phyloP scores from a whole-genome alignment of 495 filamentous ascomycete genomes.

The Cryomyces minteri region DNA sequence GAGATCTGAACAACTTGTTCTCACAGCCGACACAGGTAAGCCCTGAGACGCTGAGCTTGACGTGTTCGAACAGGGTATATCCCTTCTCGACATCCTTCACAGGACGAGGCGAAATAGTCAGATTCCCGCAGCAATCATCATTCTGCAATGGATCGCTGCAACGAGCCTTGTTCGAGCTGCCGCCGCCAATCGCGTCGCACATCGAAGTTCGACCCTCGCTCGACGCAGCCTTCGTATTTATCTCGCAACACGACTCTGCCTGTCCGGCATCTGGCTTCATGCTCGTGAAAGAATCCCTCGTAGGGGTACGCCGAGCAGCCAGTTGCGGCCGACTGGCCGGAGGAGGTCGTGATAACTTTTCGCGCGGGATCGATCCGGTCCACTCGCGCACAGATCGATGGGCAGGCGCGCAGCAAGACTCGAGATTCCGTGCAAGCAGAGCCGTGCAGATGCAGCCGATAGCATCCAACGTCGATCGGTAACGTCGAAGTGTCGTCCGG shows the following conservation, averaged over 20 bases:
- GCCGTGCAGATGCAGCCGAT: background rate
- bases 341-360: background rate
- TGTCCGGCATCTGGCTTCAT: background rate
- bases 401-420: background rate
- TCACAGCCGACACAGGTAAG: conserved; percentile 12
- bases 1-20: conserved; percentile 4
- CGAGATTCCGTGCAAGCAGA: background rate
- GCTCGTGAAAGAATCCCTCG: background rate
- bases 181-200: background rate
- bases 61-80: conserved; percentile 1
- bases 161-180: background rate
- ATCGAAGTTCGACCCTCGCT: background rate
- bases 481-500: background rate
- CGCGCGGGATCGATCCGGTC: background rate
- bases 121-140: background rate
- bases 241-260: background rate
- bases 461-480: background rate
- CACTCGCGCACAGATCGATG: too few species aligned
- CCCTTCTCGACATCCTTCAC: conserved; percentile 6
- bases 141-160: background rate
- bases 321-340: background rate
- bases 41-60: conserved; percentile 5
- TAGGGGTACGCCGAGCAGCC: background rate
- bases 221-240: background rate
- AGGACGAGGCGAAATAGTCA: background rate